These are phyloP conservation scores for Fraxinus latifolia DNA, from an alignment of 305 asterid species.

Conservation along the genomic window DNA sequence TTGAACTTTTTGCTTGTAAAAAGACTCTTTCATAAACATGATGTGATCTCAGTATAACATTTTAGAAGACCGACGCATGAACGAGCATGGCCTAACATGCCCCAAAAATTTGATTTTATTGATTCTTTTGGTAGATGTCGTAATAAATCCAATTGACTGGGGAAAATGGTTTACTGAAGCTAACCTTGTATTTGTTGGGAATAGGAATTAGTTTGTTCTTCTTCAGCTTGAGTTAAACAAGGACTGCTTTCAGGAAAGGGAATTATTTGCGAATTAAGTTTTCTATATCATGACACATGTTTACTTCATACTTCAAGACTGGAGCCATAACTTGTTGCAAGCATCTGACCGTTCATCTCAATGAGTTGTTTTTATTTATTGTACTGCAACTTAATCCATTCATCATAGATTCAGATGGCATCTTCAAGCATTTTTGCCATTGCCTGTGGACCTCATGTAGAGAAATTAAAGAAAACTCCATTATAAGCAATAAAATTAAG, in stretches of 20 bases:
- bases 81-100: background rate
- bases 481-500: background rate
- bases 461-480: background rate
- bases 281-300: background rate
- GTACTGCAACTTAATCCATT: background rate
- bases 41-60: background rate
- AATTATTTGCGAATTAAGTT: background rate
- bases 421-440: background rate
- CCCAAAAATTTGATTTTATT: background rate
- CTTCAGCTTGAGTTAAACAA: background rate
- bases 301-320: background rate
- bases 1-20: background rate
- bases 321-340: background rate
- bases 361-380: background rate
- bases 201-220: background rate
- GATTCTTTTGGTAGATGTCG: background rate
- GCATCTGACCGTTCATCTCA: background rate
- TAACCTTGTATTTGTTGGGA: background rate
- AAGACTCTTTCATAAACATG: background rate
- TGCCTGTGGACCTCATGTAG: background rate
- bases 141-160: background rate
- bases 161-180: background rate
- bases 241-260: background rate
- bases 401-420: background rate
- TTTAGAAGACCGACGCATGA: background rate